Evolutionary conservation across 2,329 filamentous ascomycete species (phyloP).

Genomic region (Alternaria conjuncta): DNA sequence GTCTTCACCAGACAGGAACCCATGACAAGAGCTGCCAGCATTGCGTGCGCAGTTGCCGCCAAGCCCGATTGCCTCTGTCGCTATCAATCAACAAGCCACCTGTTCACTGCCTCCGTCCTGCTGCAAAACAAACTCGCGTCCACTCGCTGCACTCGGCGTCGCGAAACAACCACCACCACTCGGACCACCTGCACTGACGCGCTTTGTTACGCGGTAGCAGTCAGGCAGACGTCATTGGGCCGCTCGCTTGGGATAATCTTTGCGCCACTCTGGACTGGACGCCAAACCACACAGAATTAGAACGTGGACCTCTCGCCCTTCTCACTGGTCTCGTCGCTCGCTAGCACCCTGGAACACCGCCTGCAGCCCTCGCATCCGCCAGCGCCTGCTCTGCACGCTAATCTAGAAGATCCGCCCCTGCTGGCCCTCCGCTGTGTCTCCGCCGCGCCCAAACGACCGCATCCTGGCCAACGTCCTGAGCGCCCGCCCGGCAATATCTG

Average conservation of each 20-base stretch:
- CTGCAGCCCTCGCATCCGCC: conserved; percentile 13
- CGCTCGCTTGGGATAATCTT: conserved; percentile 30
- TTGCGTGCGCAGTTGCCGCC: conserved; percentile 4
- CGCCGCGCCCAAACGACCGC: conserved; percentile 27
- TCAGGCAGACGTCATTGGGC: conserved; percentile 35
- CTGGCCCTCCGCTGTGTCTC: conserved; percentile 28
- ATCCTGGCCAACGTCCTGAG: conserved; percentile 26
- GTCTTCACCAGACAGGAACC: conserved; percentile 10
- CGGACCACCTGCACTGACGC: conserved; percentile 1
- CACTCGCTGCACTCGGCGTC: background rate
- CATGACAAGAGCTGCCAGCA: conserved; percentile 3
- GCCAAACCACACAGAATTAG: conserved; percentile 32
- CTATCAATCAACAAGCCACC: background rate
- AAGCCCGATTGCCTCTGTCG: background rate
- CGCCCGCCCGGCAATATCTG: conserved; percentile 39
- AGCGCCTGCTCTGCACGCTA: conserved; percentile 24
- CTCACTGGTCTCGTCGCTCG: conserved; percentile 22
- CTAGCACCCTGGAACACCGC: conserved; percentile 13
- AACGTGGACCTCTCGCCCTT: conserved; percentile 38
- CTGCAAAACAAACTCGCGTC: background rate
- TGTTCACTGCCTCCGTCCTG: background rate
- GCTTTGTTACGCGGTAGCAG: conserved; percentile 7
- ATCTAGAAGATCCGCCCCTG: conserved; percentile 18
- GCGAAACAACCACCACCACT: background rate
- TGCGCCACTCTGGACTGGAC: conserved; percentile 27